Base-by-base conservation (phyloP, 2,329 filamentous ascomycete genomes). In the Colletotrichum neosansevieriae region DNA sequence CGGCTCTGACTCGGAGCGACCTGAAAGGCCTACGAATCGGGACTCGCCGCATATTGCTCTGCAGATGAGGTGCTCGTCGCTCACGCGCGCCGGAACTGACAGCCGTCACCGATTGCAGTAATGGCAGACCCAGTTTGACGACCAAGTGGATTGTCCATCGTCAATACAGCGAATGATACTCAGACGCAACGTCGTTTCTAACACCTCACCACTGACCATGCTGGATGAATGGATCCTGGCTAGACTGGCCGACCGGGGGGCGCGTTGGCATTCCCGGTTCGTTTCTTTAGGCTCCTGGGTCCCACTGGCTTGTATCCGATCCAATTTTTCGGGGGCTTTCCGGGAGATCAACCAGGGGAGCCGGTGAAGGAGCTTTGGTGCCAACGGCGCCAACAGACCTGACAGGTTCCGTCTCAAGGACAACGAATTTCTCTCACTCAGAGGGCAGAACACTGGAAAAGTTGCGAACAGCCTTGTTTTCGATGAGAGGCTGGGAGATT, bases 291-390 rank as follows among this genome's bases (percentile, higher is more conserved):
- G 54, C 66, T 69, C 56, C 61, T 66, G 54, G 56, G 61, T 50
- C 56, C 66, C 66, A 66, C 66, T 49, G 61, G 54, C 61, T 65
- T 66, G 51, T 65, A 47, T 69, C 51, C 69, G 69, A 70, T 70
- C 69, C 60, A 65, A 21, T 50, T 58, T 62, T 56, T 60, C 60
- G 66, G 69, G 69, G 69, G 65, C 17, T 17, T 54, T 66, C 53
- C 69, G 69, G 69, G 66, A 70, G 69, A 70, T 69, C 69, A 69
- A 62, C 69, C 57, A 66, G 61, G 69, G 66, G 59, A 65, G 57
- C 56, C 58, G 61, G 66, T 24, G 68, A 62, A 65, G 63, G 53
- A 42, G 49, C 45, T 17, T 29, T 66, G 17, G 51, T 62, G 32
- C 47, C 21, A 64, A 57, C 21, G 65, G 54, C 49, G 51, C 45